phyloP scores from a whole-genome alignment of 1,284 basidiomycete species.

The Melampsora americana region DNA sequence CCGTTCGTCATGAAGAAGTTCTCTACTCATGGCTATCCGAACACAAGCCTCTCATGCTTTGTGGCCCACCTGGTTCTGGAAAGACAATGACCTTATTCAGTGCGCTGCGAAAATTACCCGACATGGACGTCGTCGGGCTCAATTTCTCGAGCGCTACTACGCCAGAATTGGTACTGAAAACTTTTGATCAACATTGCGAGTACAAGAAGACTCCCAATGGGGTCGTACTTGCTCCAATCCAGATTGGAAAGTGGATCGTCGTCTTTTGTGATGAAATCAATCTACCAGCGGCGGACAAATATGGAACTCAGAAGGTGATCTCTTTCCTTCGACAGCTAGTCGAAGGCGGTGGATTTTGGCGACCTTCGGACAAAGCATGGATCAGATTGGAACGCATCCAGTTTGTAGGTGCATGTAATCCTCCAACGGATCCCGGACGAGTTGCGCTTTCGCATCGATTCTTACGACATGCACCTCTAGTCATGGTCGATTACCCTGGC shows the following conservation, averaged over 20 bases:
- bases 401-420: slow-evolving; percentile 98
- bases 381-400: slow-evolving; percentile 96
- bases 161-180: slow-evolving; percentile 95
- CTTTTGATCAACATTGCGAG: slow-evolving; percentile 99
- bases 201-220: slow-evolving; percentile 98
- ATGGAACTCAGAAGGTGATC: slow-evolving; percentile 97
- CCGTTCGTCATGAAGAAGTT: slow-evolving; percentile 96
- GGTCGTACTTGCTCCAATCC: slow-evolving; percentile 83
- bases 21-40: slow-evolving; percentile 98
- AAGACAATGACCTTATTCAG: slow-evolving; percentile 99
- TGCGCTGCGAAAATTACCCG: slow-evolving; percentile 91
- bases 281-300: slow-evolving; percentile 92
- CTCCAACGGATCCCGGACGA: slow-evolving; percentile 98
- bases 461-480: slow-evolving; percentile 93
- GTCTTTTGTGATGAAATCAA: slow-evolving; percentile 99
- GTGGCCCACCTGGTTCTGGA: slow-evolving; percentile 96
- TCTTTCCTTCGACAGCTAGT: slow-evolving; percentile 97
- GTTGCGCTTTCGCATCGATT: slow-evolving; percentile 97
- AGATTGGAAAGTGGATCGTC: slow-evolving; percentile 96
- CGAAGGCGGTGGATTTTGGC: slow-evolving; percentile 91
- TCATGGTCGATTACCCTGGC: slow-evolving; percentile 99
- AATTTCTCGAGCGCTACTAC: slow-evolving; percentile 99
- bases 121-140: slow-evolving; percentile 97
- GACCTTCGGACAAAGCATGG: slow-evolving; percentile 92
- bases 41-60: slow-evolving; percentile 97